A percentile compares a stretch with the other conserved stretches of the same genome.
These are phyloP conservation scores for Boletus patriciae DNA, from an alignment of 768 basidiomycete species.

Conservation along the genomic window DNA sequence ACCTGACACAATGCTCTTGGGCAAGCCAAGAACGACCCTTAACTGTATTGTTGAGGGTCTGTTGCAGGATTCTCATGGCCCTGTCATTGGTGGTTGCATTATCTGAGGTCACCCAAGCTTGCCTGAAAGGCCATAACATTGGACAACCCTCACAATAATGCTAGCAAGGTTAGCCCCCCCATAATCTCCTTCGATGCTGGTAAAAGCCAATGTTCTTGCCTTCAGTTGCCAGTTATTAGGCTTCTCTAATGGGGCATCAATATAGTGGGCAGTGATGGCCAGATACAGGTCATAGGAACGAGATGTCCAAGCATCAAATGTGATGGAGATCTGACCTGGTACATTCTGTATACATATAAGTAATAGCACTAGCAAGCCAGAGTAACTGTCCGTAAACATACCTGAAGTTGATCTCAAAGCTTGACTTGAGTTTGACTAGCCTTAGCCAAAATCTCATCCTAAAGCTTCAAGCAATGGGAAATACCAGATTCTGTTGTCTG, in stretches of 20 bases:
- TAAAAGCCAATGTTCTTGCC: background rate
- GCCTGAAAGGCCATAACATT: background rate
- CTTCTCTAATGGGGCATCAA: background rate
- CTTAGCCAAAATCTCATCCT: too few relatives aligned
- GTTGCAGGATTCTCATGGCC: background rate
- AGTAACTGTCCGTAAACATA: too few relatives aligned
- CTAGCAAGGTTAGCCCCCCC: background rate
- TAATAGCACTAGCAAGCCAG: too few relatives aligned
- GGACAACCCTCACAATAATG: background rate
- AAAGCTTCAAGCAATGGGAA: too few relatives aligned
- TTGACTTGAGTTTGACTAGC: too few relatives aligned
- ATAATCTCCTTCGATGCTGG: background rate
- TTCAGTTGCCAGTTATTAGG: background rate
- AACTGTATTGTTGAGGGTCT: background rate
- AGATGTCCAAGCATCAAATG: background rate
- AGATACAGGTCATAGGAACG: background rate
- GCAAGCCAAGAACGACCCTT: background rate
- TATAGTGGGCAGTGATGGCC: background rate
- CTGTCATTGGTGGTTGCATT: background rate
- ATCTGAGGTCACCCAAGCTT: background rate
- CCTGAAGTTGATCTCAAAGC: too few relatives aligned
- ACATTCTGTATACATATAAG: background rate
- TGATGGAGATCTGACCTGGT: background rate
- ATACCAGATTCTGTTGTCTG: too few relatives aligned
- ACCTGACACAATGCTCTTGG: background rate